A percentile compares a stretch with the other conserved stretches of the same genome.
Conservation (phyloP, 306 rosid species). For the Acacia acuminata region DNA sequence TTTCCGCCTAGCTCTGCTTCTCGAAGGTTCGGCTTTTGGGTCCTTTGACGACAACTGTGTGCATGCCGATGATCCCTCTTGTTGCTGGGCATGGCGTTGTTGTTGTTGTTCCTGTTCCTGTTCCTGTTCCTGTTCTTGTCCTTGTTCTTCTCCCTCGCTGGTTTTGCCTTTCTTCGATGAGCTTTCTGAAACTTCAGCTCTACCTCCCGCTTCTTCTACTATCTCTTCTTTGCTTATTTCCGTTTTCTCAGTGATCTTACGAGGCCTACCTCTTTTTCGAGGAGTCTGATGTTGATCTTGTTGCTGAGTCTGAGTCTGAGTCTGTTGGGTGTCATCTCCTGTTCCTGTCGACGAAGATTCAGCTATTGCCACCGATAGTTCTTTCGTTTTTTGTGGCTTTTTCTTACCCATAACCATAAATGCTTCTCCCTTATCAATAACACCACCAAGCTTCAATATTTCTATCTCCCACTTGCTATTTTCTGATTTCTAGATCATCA, state of each 20-base stretch:
- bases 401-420: slow-evolving; percentile 67
- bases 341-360: slow-evolving; percentile 65
- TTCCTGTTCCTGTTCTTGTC: not conserved
- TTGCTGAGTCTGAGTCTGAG: slow-evolving; percentile 8
- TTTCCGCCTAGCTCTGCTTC: slow-evolving; percentile 75
- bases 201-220: not conserved
- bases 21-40: slow-evolving; percentile 45
- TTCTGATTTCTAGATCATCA: not conserved
- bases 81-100: slow-evolving; percentile 20
- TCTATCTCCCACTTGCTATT: slow-evolving; percentile 6
- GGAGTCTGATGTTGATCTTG: slow-evolving; percentile 44
- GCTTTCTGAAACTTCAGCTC: slow-evolving; percentile 24
- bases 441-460: not conserved
- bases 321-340: slow-evolving; percentile 38
- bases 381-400: slow-evolving; percentile 72
- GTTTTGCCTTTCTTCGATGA: slow-evolving; percentile 36
- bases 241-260: slow-evolving; percentile 53
- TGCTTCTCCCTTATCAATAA: not conserved
- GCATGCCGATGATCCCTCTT: slow-evolving; percentile 35
- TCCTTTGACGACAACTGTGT: slow-evolving; percentile 27
- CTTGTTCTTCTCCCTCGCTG: slow-evolving; percentile 7
- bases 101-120: not conserved
- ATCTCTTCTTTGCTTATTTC: slow-evolving; percentile 17
- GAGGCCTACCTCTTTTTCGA: slow-evolving; percentile 89
- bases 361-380: slow-evolving; percentile 76